phyloP scores from a whole-genome alignment of 208 protist species.

The Porcisia deanei region DNA sequence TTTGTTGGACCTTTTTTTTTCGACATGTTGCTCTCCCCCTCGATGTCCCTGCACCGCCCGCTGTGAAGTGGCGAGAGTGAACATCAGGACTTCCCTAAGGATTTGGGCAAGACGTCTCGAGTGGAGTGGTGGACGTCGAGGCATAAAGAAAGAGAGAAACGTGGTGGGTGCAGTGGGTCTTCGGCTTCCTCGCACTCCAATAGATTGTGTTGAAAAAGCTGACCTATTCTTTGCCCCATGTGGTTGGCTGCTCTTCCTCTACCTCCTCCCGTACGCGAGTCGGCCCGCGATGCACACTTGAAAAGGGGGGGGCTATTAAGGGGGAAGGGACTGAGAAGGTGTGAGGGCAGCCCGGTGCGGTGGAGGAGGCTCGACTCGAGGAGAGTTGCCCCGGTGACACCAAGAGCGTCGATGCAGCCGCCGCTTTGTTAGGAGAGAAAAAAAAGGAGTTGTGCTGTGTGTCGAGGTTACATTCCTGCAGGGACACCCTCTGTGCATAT shows the following conservation, averaged over 20 bases:
- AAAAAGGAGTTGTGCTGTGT: not conserved
- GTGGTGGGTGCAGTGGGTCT: not conserved
- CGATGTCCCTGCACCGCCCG: too few species aligned
- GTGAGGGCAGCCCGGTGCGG: not conserved
- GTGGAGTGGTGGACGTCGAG: not conserved
- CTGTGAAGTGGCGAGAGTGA: not conserved
- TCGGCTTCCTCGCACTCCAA: not conserved
- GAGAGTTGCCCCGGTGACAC: not conserved
- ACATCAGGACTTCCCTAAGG: not conserved
- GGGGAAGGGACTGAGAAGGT: not conserved
- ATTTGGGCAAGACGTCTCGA: not conserved
- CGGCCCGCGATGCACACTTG: not conserved
- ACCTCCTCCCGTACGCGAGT: not conserved
- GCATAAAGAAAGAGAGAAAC: not conserved
- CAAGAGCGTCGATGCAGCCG: not conserved
- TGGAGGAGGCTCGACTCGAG: not conserved
- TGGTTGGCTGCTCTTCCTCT: not conserved
- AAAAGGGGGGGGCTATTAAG: not conserved
- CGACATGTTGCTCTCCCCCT: not conserved
- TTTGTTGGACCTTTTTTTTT: not conserved
- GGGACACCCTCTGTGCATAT: not conserved
- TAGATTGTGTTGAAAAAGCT: not conserved
- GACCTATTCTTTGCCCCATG: not conserved
- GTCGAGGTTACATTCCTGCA: not conserved
- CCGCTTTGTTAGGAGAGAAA: not conserved